Evolutionary conservation across 2,329 filamentous ascomycete species (phyloP).

Genomic region (Penicillium sclerotigenum): DNA sequence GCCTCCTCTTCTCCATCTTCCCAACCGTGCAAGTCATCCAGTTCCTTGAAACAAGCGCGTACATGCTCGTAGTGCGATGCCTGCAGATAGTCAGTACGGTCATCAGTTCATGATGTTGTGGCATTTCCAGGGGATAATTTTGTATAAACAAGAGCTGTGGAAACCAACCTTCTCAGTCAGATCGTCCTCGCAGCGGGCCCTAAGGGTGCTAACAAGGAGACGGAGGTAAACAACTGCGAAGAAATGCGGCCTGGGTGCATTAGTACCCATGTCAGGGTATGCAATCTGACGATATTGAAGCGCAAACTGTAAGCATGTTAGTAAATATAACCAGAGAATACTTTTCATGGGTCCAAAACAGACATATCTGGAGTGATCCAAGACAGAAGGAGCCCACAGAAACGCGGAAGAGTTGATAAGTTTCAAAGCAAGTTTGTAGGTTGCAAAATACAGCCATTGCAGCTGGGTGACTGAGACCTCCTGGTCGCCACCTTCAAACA

Average conservation of each 20-base stretch:
- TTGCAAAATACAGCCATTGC: constrained; percentile 1
- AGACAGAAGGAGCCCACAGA: not conserved
- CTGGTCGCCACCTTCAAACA: not conserved
- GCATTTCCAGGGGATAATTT: no score
- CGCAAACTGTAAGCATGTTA: not conserved
- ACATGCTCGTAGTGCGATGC: not conserved
- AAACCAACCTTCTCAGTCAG: not conserved
- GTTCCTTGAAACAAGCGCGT: not conserved
- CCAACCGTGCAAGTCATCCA: not conserved
- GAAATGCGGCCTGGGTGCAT: not conserved
- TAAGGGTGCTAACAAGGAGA: not conserved
- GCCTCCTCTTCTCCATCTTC: not conserved
- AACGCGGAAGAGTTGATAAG: not conserved
- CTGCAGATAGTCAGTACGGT: not conserved
- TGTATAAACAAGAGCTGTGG: not conserved
- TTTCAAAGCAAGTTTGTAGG: not conserved
- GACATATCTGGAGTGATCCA: constrained; percentile 1
- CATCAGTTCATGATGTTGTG: not conserved
- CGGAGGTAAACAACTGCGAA: not conserved
- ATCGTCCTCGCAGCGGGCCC: not conserved
- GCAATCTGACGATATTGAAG: not conserved
- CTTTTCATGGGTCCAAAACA: not conserved
- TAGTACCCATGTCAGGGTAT: not conserved
- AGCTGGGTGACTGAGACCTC: not conserved
- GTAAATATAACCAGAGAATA: not conserved